Conservation (phyloP, 495 filamentous ascomycete genomes). For the Talaromyces nanjingensis region DNA sequence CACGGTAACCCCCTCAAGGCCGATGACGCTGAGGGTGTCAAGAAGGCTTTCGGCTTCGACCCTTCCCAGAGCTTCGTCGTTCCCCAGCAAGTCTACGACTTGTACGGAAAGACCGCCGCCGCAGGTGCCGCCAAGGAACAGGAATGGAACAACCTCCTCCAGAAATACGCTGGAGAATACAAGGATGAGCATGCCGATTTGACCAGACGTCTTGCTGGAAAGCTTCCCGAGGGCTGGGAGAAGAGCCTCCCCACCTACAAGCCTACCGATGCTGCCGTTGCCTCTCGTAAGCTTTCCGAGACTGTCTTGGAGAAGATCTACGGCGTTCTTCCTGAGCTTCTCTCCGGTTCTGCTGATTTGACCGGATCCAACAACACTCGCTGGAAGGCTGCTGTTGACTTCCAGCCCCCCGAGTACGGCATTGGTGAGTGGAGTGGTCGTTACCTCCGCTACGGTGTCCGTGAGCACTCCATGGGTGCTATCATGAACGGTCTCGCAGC, state of each 20-base stretch:
- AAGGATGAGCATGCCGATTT: constrained; percentile 74
- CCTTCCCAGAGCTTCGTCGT: constrained; percentile 90
- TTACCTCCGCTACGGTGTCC: constrained; percentile 95
- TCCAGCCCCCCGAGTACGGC: constrained; percentile 80
- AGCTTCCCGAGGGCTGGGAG: constrained; percentile 96
- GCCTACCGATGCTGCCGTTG: constrained; percentile 73
- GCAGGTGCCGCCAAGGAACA: constrained; percentile 85
- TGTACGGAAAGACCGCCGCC: constrained; percentile 73
- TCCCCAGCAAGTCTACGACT: constrained; percentile 88
- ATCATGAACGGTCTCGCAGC: constrained; percentile 97
- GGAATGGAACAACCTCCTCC: constrained; percentile 91
- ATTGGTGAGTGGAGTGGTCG: constrained; percentile 86
- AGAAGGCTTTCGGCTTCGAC: constrained; percentile 92
- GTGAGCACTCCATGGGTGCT: constrained; percentile 95
- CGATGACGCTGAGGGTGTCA: constrained; percentile 86
- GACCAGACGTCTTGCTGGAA: constrained; percentile 67
- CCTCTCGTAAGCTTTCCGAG: constrained; percentile 94
- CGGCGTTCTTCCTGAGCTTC: constrained; percentile 74
- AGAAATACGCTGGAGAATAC: constrained; percentile 74
- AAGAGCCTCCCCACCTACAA: constrained; percentile 90
- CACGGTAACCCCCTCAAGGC: constrained; percentile 93
- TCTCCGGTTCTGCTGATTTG: constrained; percentile 95
- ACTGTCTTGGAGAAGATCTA: constrained; percentile 85
- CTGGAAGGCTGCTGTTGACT: constrained; percentile 95
- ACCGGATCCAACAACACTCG: constrained; percentile 98